A percentile compares a stretch with the other conserved stretches of the same genome.
Conservation (phyloP, 2,329 filamentous ascomycete species). For the Onygenales sp. region DNA sequence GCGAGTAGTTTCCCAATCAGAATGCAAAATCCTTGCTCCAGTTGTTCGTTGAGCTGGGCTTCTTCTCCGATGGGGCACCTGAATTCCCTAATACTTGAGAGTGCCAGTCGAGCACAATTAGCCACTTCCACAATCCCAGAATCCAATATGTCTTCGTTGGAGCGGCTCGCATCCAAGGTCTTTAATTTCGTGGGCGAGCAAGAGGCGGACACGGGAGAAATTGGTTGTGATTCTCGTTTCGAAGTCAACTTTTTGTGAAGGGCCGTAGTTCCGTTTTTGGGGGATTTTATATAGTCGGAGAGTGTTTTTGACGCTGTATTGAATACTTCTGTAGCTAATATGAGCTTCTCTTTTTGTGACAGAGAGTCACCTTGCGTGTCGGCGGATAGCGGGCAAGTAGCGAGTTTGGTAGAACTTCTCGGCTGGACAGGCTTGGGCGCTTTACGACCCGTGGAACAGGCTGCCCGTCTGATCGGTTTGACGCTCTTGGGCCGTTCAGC, state of each 20-base stretch:
- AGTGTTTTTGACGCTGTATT: slow-evolving; percentile 35
- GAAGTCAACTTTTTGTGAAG: slow-evolving; percentile 7
- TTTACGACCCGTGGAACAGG: slow-evolving; percentile 17
- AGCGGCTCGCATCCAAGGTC: background rate
- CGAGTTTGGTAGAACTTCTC: slow-evolving; percentile 17
- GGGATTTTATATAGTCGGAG: slow-evolving; percentile 27
- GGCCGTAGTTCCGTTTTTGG: background rate
- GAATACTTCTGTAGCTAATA: slow-evolving; percentile 38
- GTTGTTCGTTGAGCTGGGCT: slow-evolving; percentile 21
- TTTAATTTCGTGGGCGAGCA: slow-evolving; percentile 18
- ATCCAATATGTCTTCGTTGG: slow-evolving; percentile 5
- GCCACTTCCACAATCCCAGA: slow-evolving; percentile 23
- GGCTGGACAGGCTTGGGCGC: slow-evolving; percentile 17
- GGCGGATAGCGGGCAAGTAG: slow-evolving; percentile 15
- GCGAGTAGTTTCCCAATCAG: slow-evolving; percentile 32
- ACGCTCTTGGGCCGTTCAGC: slow-evolving; percentile 14
- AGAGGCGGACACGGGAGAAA: slow-evolving; percentile 21
- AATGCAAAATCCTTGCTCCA: slow-evolving; percentile 35
- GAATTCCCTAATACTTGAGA: slow-evolving; percentile 28
- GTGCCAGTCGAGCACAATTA: slow-evolving; percentile 31
- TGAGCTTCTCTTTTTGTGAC: slow-evolving; percentile 28
- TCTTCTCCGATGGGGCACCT: slow-evolving; percentile 21
- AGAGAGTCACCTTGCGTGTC: slow-evolving; percentile 20
- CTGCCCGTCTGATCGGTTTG: slow-evolving; percentile 16
- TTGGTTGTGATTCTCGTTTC: slow-evolving; percentile 17